Evolutionary conservation across 176 grass and related monocot species (phyloP).

Genomic region (Phoenix roebelenii): DNA sequence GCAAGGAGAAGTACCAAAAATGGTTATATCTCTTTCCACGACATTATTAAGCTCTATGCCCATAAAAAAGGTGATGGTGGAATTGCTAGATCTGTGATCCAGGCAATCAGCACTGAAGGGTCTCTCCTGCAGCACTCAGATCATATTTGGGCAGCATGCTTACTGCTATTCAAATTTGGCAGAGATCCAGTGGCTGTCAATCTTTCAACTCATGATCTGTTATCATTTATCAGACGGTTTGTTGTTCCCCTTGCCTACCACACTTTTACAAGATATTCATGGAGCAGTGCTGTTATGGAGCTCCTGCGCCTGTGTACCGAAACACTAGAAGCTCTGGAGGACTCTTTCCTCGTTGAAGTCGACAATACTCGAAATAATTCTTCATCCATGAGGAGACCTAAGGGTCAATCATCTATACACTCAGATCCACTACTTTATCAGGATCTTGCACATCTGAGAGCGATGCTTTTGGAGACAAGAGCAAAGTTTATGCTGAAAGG

Average conservation of each 20-base stretch:
- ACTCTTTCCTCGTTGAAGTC: slow-evolving; percentile 13
- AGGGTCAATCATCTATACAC: background rate
- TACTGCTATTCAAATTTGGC: slow-evolving; percentile 38
- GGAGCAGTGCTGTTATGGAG: slow-evolving; percentile 23
- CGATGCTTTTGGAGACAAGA: slow-evolving; percentile 32
- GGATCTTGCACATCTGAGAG: slow-evolving; percentile 24
- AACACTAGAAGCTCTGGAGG: slow-evolving; percentile 24
- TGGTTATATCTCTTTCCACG: slow-evolving; percentile 34
- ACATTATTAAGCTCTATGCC: slow-evolving; percentile 27
- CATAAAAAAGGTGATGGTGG: slow-evolving; percentile 13
- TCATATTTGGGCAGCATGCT: slow-evolving; percentile 51
- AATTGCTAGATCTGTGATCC: background rate
- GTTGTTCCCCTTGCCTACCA: slow-evolving; percentile 24
- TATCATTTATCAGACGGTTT: slow-evolving; percentile 21
- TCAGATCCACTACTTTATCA: slow-evolving; percentile 20
- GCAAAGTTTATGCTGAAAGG: slow-evolving; percentile 43
- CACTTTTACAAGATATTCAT: slow-evolving; percentile 14
- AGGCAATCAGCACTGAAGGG: slow-evolving; percentile 10
- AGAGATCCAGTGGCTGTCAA: background rate
- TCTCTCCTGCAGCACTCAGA: background rate
- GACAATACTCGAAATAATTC: background rate
- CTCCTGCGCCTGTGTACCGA: slow-evolving; percentile 37
- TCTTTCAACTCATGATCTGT: slow-evolving; percentile 21
- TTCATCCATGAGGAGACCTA: background rate
- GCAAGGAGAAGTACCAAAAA: slow-evolving; percentile 4